Percentiles rank a stretch among this genome's conserved stretches.
Evolutionary conservation across 139 green algal species (phyloP).

Genomic region (Chlamydomonas incerta): DNA sequence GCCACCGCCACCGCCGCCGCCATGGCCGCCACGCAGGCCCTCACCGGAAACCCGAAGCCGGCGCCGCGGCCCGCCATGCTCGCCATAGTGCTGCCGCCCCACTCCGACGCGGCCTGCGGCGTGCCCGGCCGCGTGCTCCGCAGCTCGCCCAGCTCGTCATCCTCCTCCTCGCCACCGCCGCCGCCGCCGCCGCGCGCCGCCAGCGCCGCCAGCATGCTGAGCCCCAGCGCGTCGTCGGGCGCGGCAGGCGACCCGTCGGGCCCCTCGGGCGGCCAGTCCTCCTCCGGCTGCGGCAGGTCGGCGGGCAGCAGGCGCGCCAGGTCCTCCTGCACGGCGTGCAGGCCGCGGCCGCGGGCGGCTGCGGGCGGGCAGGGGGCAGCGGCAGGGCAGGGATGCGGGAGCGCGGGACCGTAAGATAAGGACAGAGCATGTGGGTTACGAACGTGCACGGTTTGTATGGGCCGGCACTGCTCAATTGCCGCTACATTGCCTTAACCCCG

Average conservation of each 20-base stretch:
- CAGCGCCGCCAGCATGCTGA: too few species aligned
- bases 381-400: background rate
- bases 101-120: background rate
- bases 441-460: too few species aligned
- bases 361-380: background rate
- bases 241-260: too few species aligned
- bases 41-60: background rate
- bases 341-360: conserved; percentile 6
- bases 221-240: too few species aligned
- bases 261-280: conserved; percentile 20
- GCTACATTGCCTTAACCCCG: too few species aligned
- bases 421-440: too few species aligned
- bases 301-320: conserved; percentile 5
- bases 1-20: too few species aligned
- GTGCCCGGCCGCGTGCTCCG: background rate
- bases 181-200: background rate
- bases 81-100: too few species aligned
- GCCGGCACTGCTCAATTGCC: too few species aligned
- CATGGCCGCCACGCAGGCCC: too few species aligned
- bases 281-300: conserved; percentile 26
- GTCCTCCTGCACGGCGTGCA: conserved; percentile 16
- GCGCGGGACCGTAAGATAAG: too few species aligned
- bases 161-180: background rate
- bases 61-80: background rate
- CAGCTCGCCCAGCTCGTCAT: background rate